These are phyloP conservation scores for Elasticomyces elasticus DNA, from an alignment of 495 filamentous ascomycete species.

Conservation along the genomic window DNA sequence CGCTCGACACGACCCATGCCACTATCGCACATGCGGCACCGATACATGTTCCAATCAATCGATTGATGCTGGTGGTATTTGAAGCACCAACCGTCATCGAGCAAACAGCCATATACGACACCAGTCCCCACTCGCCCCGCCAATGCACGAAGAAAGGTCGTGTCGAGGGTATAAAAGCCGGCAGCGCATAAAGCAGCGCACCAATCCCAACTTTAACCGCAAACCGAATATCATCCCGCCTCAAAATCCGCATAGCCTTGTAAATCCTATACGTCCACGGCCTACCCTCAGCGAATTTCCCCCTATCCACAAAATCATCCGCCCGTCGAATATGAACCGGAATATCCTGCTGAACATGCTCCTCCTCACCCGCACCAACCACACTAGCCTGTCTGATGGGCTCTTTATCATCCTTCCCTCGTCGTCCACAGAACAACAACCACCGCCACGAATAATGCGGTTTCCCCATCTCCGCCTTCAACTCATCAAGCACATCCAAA, in stretches of 20 bases:
- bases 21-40: conserved; percentile 66
- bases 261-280: conserved; percentile 45
- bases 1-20: conserved; percentile 58
- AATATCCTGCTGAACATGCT: conserved; percentile 7
- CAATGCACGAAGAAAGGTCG: conserved; percentile 75
- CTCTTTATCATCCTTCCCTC: neutral
- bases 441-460: conserved; percentile 68
- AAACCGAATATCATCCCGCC: conserved; percentile 63
- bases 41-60: conserved; percentile 79
- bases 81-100: conserved; percentile 93
- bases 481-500: conserved; percentile 71
- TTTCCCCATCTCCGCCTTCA: conserved; percentile 54
- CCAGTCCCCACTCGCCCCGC: conserved; percentile 91
- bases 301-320: conserved; percentile 13
- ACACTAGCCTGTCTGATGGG: neutral
- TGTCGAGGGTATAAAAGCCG: conserved; percentile 70
- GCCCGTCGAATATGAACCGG: conserved; percentile 11
- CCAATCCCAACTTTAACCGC: conserved; percentile 88
- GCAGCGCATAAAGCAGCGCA: conserved; percentile 74
- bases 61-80: conserved; percentile 78
- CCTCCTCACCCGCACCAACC: conserved; percentile 14
- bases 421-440: conserved; percentile 65
- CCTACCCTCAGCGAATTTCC: conserved; percentile 20
- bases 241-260: conserved; percentile 47
- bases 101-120: conserved; percentile 97